Conservation (phyloP, 441 rosid genomes). For the Biscutella laevigata region DNA sequence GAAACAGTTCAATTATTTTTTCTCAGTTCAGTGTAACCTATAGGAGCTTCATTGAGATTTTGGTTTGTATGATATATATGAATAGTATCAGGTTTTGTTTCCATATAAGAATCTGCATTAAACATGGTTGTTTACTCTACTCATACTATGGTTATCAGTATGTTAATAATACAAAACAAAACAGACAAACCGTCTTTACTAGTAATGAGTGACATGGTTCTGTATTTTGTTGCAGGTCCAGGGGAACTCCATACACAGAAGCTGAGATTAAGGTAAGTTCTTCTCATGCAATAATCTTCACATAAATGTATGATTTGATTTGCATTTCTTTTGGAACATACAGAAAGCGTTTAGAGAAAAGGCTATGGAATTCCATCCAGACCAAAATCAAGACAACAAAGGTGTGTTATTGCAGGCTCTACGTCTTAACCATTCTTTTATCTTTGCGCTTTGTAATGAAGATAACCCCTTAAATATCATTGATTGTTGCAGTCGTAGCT, state of each 20-base stretch:
- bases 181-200: background rate
- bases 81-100: background rate
- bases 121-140: background rate
- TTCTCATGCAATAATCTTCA: background rate
- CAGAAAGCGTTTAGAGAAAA: constrained; percentile 84
- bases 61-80: background rate
- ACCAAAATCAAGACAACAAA: constrained; percentile 83
- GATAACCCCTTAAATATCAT: background rate
- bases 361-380: constrained; percentile 90
- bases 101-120: background rate
- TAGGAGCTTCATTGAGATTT: background rate
- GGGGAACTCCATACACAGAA: constrained; percentile 69
- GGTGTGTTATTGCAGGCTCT: constrained; percentile 27
- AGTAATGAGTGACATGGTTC: background rate
- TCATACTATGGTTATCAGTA: background rate
- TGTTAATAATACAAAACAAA: no score
- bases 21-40: background rate
- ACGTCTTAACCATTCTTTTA: background rate
- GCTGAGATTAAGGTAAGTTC: constrained; percentile 79
- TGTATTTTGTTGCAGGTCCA: constrained; percentile 39
- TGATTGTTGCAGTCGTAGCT: constrained; percentile 50
- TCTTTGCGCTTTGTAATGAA: no score
- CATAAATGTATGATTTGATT: background rate
- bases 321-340: background rate
- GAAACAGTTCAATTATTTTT: no score